phyloP scores from a whole-genome alignment of 2,329 filamentous ascomycete species.

The Pseudogymnoascus verrucosus region DNA sequence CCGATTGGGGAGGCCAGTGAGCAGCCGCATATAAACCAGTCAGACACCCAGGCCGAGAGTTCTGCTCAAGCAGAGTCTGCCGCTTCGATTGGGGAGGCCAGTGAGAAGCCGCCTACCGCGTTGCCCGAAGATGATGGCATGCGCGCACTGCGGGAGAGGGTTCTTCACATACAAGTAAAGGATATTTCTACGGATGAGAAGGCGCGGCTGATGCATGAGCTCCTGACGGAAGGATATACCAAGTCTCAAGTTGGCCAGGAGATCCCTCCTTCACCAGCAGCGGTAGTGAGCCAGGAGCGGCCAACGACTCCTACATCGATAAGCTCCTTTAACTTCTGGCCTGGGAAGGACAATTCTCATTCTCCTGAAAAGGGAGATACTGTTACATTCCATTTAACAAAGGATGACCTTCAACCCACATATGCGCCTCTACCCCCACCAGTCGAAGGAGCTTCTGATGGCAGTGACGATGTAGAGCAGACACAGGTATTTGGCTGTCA shows the following conservation, averaged over 20 bases:
- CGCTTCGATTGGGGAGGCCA: neutral
- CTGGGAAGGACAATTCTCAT: constrained; percentile 20
- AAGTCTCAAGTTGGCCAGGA: constrained; percentile 32
- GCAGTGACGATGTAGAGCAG: constrained; percentile 16
- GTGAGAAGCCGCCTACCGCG: constrained; percentile 18
- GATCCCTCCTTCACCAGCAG: constrained; percentile 21
- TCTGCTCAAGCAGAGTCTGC: neutral
- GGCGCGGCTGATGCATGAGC: constrained; percentile 61
- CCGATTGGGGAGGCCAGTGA: neutral
- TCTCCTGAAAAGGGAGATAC: constrained; percentile 17
- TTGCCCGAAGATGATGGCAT: constrained; percentile 73
- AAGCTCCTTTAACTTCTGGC: constrained; percentile 51
- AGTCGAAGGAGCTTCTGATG: constrained; percentile 24
- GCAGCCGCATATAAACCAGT: constrained; percentile 12
- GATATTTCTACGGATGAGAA: constrained; percentile 55
- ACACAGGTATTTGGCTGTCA: constrained; percentile 62
- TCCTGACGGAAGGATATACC: constrained; percentile 62
- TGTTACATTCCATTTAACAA: constrained; percentile 41
- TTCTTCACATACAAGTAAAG: constrained; percentile 59
- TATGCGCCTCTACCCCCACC: constrained; percentile 45
- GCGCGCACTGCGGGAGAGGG: constrained; percentile 55
- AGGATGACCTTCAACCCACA: constrained; percentile 58
- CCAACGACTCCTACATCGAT: constrained; percentile 38
- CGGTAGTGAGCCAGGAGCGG: constrained; percentile 33
- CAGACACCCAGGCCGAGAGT: neutral